A percentile compares a stretch with the other conserved stretches of the same genome.
Evolutionary conservation across 352 stramenopile species (phyloP).

Genomic region (Globisporangium orthogonon): DNA sequence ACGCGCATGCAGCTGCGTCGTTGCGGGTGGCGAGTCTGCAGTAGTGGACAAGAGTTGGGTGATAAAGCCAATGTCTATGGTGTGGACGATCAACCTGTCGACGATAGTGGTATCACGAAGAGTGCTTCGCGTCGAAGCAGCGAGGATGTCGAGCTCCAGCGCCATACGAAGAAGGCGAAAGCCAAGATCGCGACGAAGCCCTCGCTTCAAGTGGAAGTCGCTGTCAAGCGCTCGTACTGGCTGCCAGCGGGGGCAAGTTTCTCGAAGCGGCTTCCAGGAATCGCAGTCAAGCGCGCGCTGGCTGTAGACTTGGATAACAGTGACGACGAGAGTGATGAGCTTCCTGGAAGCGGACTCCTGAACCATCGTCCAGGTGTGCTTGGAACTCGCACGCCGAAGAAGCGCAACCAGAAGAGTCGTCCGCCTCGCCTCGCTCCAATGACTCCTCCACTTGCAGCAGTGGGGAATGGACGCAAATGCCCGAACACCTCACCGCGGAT

Average conservation of each 20-base stretch:
- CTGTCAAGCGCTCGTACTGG: slow-evolving; percentile 67
- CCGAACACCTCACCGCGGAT: neutral
- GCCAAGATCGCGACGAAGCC: neutral
- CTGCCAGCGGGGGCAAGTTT: slow-evolving; percentile 47
- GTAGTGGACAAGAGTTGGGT: neutral
- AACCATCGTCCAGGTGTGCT: neutral
- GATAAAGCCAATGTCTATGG: neutral
- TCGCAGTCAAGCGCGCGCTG: slow-evolving; percentile 16
- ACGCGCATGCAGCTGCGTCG: slow-evolving; percentile 7
- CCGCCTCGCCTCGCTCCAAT: slow-evolving; percentile 34
- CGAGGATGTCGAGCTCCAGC: neutral
- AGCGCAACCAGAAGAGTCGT: slow-evolving; percentile 38
- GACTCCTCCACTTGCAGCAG: slow-evolving; percentile 1
- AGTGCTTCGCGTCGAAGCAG: neutral
- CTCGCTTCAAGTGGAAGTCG: neutral
- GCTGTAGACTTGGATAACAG: slow-evolving; percentile 1
- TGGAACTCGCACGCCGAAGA: slow-evolving; percentile 26
- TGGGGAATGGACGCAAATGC: neutral
- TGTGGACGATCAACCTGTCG: neutral
- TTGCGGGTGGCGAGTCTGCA: neutral
- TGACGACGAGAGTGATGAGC: slow-evolving; percentile 2
- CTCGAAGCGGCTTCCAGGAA: slow-evolving; percentile 29
- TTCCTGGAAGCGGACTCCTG: neutral
- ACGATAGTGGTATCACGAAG: too few species aligned
- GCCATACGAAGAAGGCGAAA: neutral